A percentile compares a stretch with the other conserved stretches of the same genome.
phyloP scores from a whole-genome alignment of 1,139 yeast genomes.

The Kodamaea fungicola region DNA sequence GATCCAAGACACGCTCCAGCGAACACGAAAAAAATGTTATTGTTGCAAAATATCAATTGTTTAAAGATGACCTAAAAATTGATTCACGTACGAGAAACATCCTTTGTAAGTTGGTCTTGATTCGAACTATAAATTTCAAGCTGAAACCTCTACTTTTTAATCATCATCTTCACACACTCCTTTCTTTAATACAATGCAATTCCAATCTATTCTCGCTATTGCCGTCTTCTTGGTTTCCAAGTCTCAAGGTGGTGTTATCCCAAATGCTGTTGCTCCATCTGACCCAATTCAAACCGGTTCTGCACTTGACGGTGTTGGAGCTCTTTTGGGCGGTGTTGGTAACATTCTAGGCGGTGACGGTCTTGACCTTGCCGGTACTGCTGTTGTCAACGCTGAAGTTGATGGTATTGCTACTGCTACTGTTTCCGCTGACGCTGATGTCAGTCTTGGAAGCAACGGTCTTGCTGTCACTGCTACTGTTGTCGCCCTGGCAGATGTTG shows the following conservation, averaged over 20 bases:
- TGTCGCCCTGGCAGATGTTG: conserved; percentile 3
- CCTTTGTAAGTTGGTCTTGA: no score
- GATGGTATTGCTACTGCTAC: background rate
- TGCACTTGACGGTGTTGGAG: background rate
- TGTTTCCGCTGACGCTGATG: background rate
- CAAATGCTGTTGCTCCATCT: background rate
- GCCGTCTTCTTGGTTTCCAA: background rate
- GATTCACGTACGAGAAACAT: no score
- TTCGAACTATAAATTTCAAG: no score
- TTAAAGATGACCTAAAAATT: no score
- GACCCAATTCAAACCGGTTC: background rate
- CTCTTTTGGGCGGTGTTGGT: no score
- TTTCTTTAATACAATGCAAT: background rate
- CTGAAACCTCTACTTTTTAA: no score
- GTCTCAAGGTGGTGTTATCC: conserved; percentile 1
- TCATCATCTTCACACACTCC: no score
- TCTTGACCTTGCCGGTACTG: background rate
- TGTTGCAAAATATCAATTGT: no score
- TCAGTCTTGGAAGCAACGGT: background rate
- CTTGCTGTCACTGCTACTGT: conserved; percentile 3
- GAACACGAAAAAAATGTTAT: no score
- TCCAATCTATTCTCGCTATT: conserved; percentile 1
- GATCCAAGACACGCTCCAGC: no score
- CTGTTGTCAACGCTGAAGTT: conserved; percentile 1
- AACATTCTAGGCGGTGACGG: background rate